A percentile compares a stretch with the other conserved stretches of the same genome.
Evolutionary conservation across 2,329 filamentous ascomycete genomes (phyloP).

Genomic region (Neophaeococcomyces mojaviensis): DNA sequence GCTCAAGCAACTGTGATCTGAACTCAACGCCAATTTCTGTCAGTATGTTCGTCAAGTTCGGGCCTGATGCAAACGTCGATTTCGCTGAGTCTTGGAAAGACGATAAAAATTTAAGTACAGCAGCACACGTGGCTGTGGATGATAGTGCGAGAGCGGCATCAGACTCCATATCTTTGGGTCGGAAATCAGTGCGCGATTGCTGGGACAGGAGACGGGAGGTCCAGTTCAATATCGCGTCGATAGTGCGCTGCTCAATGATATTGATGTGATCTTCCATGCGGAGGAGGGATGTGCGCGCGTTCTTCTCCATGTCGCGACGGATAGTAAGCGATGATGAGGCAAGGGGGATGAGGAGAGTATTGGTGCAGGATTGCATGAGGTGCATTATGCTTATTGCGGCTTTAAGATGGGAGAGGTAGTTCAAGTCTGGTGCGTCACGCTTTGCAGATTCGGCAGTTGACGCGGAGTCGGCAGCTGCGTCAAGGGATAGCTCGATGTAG

Average conservation of each 20-base stretch:
- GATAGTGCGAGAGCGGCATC: slow-evolving; percentile 57
- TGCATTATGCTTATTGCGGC: slow-evolving; percentile 82
- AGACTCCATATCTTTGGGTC: slow-evolving; percentile 71
- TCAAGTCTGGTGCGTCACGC: slow-evolving; percentile 70
- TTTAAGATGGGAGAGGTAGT: slow-evolving; percentile 70
- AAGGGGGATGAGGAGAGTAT: slow-evolving; percentile 80
- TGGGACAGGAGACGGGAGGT: slow-evolving; percentile 61
- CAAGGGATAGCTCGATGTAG: slow-evolving; percentile 59
- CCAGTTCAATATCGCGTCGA: slow-evolving; percentile 70
- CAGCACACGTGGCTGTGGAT: slow-evolving; percentile 76
- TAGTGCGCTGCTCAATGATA: slow-evolving; percentile 58
- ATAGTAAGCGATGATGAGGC: slow-evolving; percentile 86
- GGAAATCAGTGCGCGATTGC: slow-evolving; percentile 85
- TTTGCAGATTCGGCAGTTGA: slow-evolving; percentile 70
- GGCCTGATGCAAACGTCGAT: slow-evolving; percentile 63
- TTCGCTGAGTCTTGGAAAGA: slow-evolving; percentile 56
- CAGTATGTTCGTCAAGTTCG: slow-evolving; percentile 74
- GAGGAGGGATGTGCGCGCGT: slow-evolving; percentile 63
- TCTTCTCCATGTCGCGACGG: slow-evolving; percentile 79
- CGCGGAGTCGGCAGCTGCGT: slow-evolving; percentile 66
- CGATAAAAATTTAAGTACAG: slow-evolving; percentile 72
- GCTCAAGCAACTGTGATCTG: slow-evolving; percentile 72
- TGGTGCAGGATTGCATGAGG: slow-evolving; percentile 86
- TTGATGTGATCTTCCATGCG: slow-evolving; percentile 80
- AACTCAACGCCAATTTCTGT: slow-evolving; percentile 76